A percentile compares a stretch with the other conserved stretches of the same genome.
Conservation (phyloP, 805 yeast species). For the Saturnispora serradocipensis region DNA sequence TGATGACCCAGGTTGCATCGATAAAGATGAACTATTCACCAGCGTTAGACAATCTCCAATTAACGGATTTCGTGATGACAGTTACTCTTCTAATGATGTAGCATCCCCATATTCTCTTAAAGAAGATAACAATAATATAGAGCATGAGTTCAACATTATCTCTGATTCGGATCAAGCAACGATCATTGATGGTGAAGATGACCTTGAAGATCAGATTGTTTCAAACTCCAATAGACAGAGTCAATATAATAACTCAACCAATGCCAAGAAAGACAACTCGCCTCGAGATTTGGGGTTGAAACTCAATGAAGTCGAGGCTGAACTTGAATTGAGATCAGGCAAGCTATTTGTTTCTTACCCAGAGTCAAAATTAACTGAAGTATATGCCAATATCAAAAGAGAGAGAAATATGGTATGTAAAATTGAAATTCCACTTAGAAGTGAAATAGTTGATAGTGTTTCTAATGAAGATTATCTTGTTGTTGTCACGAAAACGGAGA, state of each 20-base stretch:
- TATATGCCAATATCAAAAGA: constrained; percentile 15
- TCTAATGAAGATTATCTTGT: constrained; percentile 12
- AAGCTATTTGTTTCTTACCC: constrained; percentile 15
- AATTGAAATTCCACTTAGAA: constrained; percentile 6
- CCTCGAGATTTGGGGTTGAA: neutral
- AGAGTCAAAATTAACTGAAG: constrained; percentile 15
- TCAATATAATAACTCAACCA: neutral
- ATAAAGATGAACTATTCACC: constrained; percentile 8
- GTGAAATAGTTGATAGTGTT: constrained; percentile 12
- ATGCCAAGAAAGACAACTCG: neutral
- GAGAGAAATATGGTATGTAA: neutral
- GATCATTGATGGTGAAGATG: constrained; percentile 14
- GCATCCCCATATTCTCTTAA: neutral
- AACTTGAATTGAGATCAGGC: constrained; percentile 9
- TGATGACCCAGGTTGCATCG: constrained; percentile 22
- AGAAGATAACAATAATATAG: constrained; percentile 4
- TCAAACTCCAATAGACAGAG: neutral
- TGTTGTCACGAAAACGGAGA: constrained; percentile 11
- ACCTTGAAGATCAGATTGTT: neutral
- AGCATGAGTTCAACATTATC: constrained; percentile 1
- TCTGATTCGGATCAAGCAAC: constrained; percentile 17
- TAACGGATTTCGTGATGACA: neutral
- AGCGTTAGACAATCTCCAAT: constrained; percentile 2
- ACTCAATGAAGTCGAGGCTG: constrained; percentile 4
- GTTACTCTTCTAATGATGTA: constrained; percentile 3